phyloP scores from a whole-genome alignment of 179 eudicot species.

The Spinacia oleracea region DNA sequence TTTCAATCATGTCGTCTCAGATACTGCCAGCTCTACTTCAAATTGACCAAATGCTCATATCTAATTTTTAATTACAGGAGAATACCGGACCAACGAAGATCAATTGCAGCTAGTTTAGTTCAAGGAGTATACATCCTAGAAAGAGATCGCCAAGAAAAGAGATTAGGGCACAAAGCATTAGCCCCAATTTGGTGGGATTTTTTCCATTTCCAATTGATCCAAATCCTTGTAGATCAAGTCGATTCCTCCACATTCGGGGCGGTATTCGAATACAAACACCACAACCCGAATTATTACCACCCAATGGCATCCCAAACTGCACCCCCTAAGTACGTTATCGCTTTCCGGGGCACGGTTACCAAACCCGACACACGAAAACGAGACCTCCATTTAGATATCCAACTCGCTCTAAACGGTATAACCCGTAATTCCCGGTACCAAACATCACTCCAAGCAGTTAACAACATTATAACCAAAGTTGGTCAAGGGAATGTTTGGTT shows the following conservation, averaged over 20 bases:
- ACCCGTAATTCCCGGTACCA: slow-evolving; percentile 65
- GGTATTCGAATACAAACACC: slow-evolving; percentile 46
- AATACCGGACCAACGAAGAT: slow-evolving; percentile 50
- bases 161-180: slow-evolving; percentile 46
- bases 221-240: slow-evolving; percentile 42
- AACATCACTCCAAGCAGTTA: slow-evolving; percentile 50
- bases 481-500: slow-evolving; percentile 57
- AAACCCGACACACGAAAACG: slow-evolving; percentile 61
- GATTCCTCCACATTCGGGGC: slow-evolving; percentile 80
- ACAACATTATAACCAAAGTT: slow-evolving; percentile 37
- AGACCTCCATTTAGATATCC: slow-evolving; percentile 63
- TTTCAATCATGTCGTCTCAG: too few species aligned
- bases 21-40: too few species aligned
- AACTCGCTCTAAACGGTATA: slow-evolving; percentile 51
- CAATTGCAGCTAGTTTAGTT: slow-evolving; percentile 78
- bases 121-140: slow-evolving; percentile 79
- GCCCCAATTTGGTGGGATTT: slow-evolving; percentile 81
- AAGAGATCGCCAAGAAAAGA: slow-evolving; percentile 72
- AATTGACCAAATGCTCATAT: not conserved
- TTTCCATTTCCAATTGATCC: slow-evolving; percentile 50
- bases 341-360: slow-evolving; percentile 76
- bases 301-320: slow-evolving; percentile 15
- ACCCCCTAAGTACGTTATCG: slow-evolving; percentile 60
- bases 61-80: slow-evolving; percentile 38
- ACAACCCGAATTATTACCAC: slow-evolving; percentile 19